Conservation (phyloP, 2,329 filamentous ascomycete genomes). For the Aspergillus sclerotialis region DNA sequence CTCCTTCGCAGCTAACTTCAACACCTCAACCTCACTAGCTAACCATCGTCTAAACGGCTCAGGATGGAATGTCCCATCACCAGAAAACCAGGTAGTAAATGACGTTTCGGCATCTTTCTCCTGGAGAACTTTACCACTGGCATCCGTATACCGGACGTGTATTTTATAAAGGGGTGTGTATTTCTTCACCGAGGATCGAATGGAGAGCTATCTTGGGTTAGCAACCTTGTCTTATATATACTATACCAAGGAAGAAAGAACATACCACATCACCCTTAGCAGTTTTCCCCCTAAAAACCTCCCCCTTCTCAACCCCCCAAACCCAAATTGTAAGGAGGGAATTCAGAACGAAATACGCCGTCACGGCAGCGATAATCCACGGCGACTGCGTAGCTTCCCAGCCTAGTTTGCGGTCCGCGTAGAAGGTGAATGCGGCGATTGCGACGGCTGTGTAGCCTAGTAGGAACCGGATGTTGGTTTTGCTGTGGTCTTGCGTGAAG, state of each 20-base stretch:
- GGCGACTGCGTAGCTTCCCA: slow-evolving; percentile 74
- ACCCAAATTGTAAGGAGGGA: slow-evolving; percentile 75
- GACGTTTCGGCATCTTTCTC: slow-evolving; percentile 47
- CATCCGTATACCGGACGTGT: slow-evolving; percentile 46
- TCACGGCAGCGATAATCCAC: slow-evolving; percentile 73
- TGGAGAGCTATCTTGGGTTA: slow-evolving; percentile 52
- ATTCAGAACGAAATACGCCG: slow-evolving; percentile 73
- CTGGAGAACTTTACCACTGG: slow-evolving; percentile 33
- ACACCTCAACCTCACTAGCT: slow-evolving; percentile 48
- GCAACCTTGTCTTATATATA: background rate
- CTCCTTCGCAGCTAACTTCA: slow-evolving; percentile 43
- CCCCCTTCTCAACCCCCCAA: slow-evolving; percentile 70
- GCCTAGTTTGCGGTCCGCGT: slow-evolving; percentile 83
- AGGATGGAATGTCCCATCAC: slow-evolving; percentile 52
- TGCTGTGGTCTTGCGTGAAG: slow-evolving; percentile 73
- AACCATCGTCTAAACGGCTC: slow-evolving; percentile 58
- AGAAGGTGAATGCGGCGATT: slow-evolving; percentile 77
- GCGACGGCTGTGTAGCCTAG: slow-evolving; percentile 77
- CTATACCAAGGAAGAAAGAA: slow-evolving; percentile 1
- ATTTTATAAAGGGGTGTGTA: slow-evolving; percentile 75
- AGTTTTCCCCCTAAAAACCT: slow-evolving; percentile 70
- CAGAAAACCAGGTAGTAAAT: slow-evolving; percentile 55
- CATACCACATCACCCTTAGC: slow-evolving; percentile 59
- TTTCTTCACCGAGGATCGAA: slow-evolving; percentile 68
- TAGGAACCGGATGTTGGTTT: slow-evolving; percentile 73